phyloP scores from a whole-genome alignment of 805 yeast genomes.

The Yueomyces sp. region DNA sequence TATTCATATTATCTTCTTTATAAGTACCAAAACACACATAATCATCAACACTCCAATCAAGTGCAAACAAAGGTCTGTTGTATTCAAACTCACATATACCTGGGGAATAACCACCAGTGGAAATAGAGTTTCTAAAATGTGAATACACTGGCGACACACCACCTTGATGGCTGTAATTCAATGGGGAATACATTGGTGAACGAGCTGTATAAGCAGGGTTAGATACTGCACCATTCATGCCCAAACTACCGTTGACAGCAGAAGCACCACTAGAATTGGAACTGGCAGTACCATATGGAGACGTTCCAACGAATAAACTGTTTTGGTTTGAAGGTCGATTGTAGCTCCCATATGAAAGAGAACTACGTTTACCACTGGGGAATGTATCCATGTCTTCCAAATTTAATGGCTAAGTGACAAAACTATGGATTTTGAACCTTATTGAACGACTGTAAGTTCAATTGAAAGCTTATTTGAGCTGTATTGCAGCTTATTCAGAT shows the following conservation, averaged over 20 bases:
- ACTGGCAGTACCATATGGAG: conserved; percentile 2
- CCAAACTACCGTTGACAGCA: background rate
- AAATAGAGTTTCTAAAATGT: conserved; percentile 7
- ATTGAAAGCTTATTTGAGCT: too few relatives aligned
- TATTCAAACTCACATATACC: conserved; percentile 18
- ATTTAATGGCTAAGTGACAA: background rate
- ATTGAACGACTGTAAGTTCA: too few relatives aligned
- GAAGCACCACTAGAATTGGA: conserved; percentile 2
- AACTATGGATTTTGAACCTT: too few relatives aligned
- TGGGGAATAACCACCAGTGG: background rate
- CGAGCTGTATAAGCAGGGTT: conserved; percentile 2
- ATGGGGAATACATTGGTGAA: conserved; percentile 21
- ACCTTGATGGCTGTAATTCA: conserved; percentile 10
- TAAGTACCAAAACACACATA: conserved; percentile 34
- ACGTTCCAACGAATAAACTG: conserved; percentile 3
- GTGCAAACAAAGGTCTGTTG: conserved; percentile 18
- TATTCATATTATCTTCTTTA: conserved; percentile 64
- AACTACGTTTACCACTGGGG: conserved; percentile 19
- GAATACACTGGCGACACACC: conserved; percentile 4
- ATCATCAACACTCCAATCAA: conserved; percentile 24
- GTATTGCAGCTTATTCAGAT: too few relatives aligned
- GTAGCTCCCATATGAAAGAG: conserved; percentile 17
- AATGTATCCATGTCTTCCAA: conserved; percentile 12
- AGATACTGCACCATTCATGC: background rate
- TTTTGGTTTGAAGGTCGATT: conserved; percentile 8